Percentiles rank a stretch among this genome's conserved stretches.
Evolutionary conservation across 352 stramenopile species (phyloP).

Genomic region (Pythium plurisporium): DNA sequence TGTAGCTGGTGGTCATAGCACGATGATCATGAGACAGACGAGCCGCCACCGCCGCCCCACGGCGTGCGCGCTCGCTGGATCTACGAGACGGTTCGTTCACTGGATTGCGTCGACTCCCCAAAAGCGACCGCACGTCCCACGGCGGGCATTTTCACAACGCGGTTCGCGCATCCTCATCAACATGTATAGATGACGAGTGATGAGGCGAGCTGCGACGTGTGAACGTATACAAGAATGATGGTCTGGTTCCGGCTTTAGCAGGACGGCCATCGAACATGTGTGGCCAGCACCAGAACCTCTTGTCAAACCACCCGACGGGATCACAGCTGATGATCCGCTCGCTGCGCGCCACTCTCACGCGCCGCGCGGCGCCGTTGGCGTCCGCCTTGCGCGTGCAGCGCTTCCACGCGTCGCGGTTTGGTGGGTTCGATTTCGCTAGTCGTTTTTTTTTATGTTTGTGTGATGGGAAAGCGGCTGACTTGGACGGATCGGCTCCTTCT

Average conservation of each 20-base stretch:
- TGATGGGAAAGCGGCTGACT: no score
- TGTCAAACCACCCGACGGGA: not conserved
- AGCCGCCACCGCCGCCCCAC: no score
- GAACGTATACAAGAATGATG: not conserved
- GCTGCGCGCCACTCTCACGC: slow-evolving; percentile 1
- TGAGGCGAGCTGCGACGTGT: not conserved
- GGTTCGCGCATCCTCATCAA: no score
- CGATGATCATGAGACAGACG: no score
- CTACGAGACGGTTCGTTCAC: no score
- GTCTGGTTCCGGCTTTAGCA: not conserved
- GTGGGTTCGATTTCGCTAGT: slow-evolving; percentile 11
- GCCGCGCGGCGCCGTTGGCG: slow-evolving; percentile 5
- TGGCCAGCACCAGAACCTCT: not conserved
- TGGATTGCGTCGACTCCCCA: no score
- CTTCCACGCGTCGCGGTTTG: slow-evolving; percentile 44
- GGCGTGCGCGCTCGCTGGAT: no score
- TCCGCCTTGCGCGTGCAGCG: slow-evolving; percentile 3
- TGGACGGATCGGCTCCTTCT: not conserved
- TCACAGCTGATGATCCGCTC: not conserved
- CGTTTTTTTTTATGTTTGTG: not conserved
- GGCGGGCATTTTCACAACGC: no score
- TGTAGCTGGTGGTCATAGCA: no score
- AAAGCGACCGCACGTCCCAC: no score
- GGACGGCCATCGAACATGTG: no score
- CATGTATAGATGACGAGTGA: no score